Evolutionary conservation across 129 eudicot species (phyloP), one percentile per base, ranked within the genome.

Genomic region (Saposhnikovia divaricata): DNA sequence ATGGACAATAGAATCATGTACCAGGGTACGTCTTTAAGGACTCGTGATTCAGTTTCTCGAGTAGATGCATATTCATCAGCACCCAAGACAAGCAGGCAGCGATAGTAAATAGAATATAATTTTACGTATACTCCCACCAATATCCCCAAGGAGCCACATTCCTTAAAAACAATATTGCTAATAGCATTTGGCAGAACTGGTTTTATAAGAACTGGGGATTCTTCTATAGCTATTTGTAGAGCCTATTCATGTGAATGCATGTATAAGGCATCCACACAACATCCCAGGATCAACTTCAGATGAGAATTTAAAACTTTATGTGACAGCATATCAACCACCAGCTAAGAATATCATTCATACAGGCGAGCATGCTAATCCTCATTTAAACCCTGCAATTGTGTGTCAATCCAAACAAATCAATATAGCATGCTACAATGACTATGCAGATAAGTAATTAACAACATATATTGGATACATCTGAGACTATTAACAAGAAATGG

Each of bases 361-460:
- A 90, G 89, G 96, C 83, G 89, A 88, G 93, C 97, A 95, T 79
- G 96, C 96, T 91, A 92, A 90, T 90, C 97, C 84, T 88, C 90
- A n/a, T 95, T 88, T 80, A 83, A 85, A 79, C 88, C 99, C 99
- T 96, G 99, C 99, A 96, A 95, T 92, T 92, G 86, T 92, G 85
- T 85, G 89, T 79, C 95, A 92, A 85, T 90, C 98, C 99, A 92
- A 88, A 85, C 85, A 78, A 78, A 96, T 96, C 98, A 96, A 96
- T 86, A 96, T 80, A 76, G 48, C 89, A 82, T 80, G 78, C 85
- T 77, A 76, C 75, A 72, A 78, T 84, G 82, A 63, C 83, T 43
- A 71, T 81, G 45, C 25, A 47, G 68, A 74, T 83, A 72, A 80
- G 77, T 57, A 48, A 84, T 44, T 43, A 75, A 70, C 80, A 84